A percentile compares a stretch with the other conserved stretches of the same genome.
These are phyloP conservation scores for Monosporascus cannonballus DNA, from an alignment of 2,329 filamentous ascomycete species.

Conservation along the genomic window DNA sequence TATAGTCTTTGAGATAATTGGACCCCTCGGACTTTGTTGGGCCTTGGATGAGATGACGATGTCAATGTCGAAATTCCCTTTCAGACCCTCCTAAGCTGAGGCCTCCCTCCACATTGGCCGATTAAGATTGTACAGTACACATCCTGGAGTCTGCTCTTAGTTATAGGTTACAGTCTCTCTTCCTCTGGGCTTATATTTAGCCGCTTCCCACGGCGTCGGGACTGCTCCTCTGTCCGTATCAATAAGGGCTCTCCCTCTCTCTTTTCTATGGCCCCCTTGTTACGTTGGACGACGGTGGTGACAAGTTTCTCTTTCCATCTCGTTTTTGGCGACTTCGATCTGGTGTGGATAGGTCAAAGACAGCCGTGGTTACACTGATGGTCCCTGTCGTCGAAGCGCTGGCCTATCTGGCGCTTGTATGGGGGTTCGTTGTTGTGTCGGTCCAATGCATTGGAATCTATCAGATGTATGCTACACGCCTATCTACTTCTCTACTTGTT, in stretches of 20 bases:
- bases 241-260: no score
- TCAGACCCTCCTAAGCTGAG: background rate
- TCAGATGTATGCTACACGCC: slow-evolving; percentile 41
- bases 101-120: background rate
- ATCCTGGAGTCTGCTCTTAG: background rate
- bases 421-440: slow-evolving; percentile 45
- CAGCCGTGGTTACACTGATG: slow-evolving; percentile 17
- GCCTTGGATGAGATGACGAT: background rate
- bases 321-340: background rate
- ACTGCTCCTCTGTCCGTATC: no score
- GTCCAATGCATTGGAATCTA: slow-evolving; percentile 52
- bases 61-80: background rate
- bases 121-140: background rate
- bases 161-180: no score
- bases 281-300: background rate
- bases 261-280: no score
- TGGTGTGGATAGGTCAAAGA: background rate
- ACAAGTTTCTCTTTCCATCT: slow-evolving; percentile 1
- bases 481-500: no score
- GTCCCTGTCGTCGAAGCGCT: slow-evolving; percentile 20
- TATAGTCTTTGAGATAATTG: no score
- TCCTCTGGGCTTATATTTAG: no score
- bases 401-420: slow-evolving; percentile 44
- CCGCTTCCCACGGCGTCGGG: no score
- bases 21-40: no score